phyloP scores from a whole-genome alignment of 441 rosid genomes.

The Populus hybrid region DNA sequence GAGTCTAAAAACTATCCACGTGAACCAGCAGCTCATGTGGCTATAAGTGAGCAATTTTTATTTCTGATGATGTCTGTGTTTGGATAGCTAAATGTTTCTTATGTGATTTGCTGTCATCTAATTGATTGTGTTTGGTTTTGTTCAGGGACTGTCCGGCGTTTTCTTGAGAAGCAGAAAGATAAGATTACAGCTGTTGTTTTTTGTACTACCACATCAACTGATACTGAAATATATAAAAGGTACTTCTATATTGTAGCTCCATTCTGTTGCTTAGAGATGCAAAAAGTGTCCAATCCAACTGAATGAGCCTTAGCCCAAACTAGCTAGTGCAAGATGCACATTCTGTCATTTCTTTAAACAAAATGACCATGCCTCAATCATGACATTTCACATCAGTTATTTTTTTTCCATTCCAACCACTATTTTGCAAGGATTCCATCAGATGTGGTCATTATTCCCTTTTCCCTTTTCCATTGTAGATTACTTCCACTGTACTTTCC shows the following conservation, averaged over 20 bases:
- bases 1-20: constrained; percentile 97
- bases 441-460: constrained; percentile 18
- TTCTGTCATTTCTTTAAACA: not conserved
- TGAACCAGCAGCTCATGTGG: constrained; percentile 99
- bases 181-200: constrained; percentile 84
- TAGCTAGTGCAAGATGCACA: not conserved
- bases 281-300: not conserved
- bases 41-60: constrained; percentile 69
- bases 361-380: not conserved
- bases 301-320: not conserved
- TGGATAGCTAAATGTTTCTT: not conserved
- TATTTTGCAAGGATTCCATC: not conserved
- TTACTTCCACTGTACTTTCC: constrained; percentile 98
- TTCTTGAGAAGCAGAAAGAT: constrained; percentile 94
- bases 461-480: constrained; percentile 41
- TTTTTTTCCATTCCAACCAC: not conserved
- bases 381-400: not conserved
- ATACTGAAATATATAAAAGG: constrained; percentile 91
- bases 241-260: constrained; percentile 19
- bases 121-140: constrained; percentile 22
- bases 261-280: constrained; percentile 7
- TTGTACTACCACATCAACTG: constrained; percentile 77
- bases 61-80: constrained; percentile 4
- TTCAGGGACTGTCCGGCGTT: constrained; percentile 89
- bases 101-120: constrained; percentile 2